These are phyloP conservation scores for Malus orientalis DNA, from an alignment of 306 rosid genomes.

Conservation along the genomic window DNA sequence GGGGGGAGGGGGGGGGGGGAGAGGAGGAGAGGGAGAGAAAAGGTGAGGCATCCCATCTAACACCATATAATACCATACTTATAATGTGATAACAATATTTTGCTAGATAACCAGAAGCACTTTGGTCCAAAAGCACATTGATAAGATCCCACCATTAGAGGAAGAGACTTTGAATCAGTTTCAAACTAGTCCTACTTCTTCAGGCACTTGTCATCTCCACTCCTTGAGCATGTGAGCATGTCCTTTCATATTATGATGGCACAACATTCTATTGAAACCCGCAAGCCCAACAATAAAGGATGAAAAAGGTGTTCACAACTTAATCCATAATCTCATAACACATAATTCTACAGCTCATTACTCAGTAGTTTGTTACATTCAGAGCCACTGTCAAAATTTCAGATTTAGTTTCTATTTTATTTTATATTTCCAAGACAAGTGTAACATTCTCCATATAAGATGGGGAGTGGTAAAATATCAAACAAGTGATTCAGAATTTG, in stretches of 20 bases:
- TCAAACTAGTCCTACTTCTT: background rate
- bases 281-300: background rate
- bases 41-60: no score
- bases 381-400: background rate
- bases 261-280: background rate
- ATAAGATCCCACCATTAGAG: background rate
- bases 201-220: background rate
- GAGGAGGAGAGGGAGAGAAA: no score
- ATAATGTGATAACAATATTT: background rate
- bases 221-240: background rate
- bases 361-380: background rate
- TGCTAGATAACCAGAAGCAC: background rate
- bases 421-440: background rate
- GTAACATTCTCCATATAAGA: background rate
- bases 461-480: background rate
- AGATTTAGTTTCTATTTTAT: background rate
- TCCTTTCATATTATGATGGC: background rate
- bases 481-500: background rate
- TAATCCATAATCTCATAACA: no score
- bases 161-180: background rate
- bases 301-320: background rate
- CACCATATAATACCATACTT: no score
- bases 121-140: background rate
- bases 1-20: no score
- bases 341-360: background rate